Evolutionary conservation across 1,284 basidiomycete species (phyloP), one percentile per base, ranked within the genome.

Genomic region (Trichosporon coremiiforme): DNA sequence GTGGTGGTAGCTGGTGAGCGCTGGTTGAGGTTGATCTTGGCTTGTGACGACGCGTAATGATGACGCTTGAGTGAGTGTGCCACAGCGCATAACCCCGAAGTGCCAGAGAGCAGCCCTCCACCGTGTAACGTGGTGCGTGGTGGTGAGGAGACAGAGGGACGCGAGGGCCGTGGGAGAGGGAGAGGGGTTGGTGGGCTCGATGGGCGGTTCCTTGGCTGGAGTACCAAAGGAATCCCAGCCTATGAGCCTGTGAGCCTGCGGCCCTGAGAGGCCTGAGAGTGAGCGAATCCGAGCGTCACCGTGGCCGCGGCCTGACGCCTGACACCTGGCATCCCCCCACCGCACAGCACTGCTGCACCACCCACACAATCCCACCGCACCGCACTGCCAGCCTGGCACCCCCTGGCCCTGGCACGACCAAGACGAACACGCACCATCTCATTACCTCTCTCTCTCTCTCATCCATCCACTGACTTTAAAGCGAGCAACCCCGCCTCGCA

Each of bases 41-140:
- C 31, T 33, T 12, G 38, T 33, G 25, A 68, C 65, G 65, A 71
- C 67, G 64, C 69, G 68, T 50, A 63, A 47, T 64, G 57, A 63
- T 50, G 66, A 67, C 66, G 38, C 53, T 60, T 22, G 55, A 22
- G 29, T n/a, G 17, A 12, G 25, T 33, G 67, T 68, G 67, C 67
- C 67, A 68, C 67, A 69, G 33, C 12, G 45, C 36, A 47, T 53
- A 64, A 64, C 45, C 4, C 62, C 45, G 63, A 31, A 7, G 64
- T 55, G 25, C 47, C 36, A 38, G 2, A 8, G 29, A 13, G 17
- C 25, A 25, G 38, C 17, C 29, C 22, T 17, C 41, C 41, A 50
- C 41, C 20, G 25, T 50, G 22, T 20, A 22, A 36, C 20, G 63
- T 25, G 62, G n/a, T 17, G 20, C 25, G 38, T 36, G 64, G 38